A percentile compares a stretch with the other conserved stretches of the same genome.
Conservation (phyloP, 2,329 filamentous ascomycete species). For the Fusarium sp. region DNA sequence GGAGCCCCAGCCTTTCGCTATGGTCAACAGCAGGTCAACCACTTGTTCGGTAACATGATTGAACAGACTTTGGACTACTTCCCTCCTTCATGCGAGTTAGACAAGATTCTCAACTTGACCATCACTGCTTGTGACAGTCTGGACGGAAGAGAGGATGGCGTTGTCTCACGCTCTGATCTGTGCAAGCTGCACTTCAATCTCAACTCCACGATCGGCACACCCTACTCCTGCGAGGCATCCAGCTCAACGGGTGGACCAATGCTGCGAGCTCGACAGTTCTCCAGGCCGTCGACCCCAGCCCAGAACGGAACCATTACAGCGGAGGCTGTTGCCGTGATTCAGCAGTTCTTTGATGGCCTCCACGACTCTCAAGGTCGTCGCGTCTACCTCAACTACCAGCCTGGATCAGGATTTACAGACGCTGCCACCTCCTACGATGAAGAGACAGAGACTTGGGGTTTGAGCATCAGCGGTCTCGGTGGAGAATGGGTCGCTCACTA, state of each 20-base stretch:
- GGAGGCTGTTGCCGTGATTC: slow-evolving; percentile 50
- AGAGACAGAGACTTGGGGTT: slow-evolving; percentile 48
- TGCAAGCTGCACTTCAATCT: slow-evolving; percentile 17
- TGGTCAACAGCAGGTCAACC: slow-evolving; percentile 57
- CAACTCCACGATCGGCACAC: slow-evolving; percentile 46
- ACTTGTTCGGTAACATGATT: slow-evolving; percentile 52
- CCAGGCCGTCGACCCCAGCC: slow-evolving; percentile 34
- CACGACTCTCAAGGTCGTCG: slow-evolving; percentile 50
- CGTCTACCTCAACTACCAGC: slow-evolving; percentile 53
- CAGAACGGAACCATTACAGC: slow-evolving; percentile 52
- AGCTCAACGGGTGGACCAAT: neutral
- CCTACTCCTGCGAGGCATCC: slow-evolving; percentile 50
- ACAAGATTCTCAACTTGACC: slow-evolving; percentile 63
- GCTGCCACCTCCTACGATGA: slow-evolving; percentile 49
- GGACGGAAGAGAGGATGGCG: slow-evolving; percentile 10
- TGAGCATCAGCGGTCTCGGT: slow-evolving; percentile 49
- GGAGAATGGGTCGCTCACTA: slow-evolving; percentile 56
- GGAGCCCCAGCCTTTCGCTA: slow-evolving; percentile 45
- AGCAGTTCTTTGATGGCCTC: slow-evolving; percentile 51
- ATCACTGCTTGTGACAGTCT: slow-evolving; percentile 29
- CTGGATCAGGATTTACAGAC: slow-evolving; percentile 49
- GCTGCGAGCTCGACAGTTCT: slow-evolving; percentile 27
- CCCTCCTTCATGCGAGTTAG: slow-evolving; percentile 56
- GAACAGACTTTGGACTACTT: slow-evolving; percentile 55
- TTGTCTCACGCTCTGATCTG: slow-evolving; percentile 8